These are phyloP conservation scores for Gonapodya sp. DNA, from an alignment of 192 early-diverging fungal genomes.

Conservation along the genomic window DNA sequence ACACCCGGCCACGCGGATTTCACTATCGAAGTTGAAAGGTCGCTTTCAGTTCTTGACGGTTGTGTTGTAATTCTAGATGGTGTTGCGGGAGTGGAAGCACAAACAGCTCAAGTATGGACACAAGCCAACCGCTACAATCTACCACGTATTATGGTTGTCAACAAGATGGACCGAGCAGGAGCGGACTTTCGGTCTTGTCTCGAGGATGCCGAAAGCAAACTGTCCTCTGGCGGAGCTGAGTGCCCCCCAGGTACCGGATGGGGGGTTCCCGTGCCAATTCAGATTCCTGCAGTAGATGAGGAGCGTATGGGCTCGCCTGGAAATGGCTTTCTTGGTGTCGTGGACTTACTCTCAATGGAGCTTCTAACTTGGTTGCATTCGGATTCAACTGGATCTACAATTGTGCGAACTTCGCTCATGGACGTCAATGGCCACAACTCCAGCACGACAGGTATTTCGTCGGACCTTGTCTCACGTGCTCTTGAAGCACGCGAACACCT, in stretches of 20 bases:
- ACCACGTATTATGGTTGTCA: slow-evolving; percentile 81
- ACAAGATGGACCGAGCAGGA: slow-evolving; percentile 90
- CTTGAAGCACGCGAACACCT: slow-evolving; percentile 49
- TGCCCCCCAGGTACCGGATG: not conserved
- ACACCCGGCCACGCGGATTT: slow-evolving; percentile 96
- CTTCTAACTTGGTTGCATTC: slow-evolving; percentile 44
- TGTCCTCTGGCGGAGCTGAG: not conserved
- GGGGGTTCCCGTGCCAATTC: not conserved
- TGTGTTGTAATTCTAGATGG: slow-evolving; percentile 88
- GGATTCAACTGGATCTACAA: slow-evolving; percentile 30
- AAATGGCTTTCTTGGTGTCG: slow-evolving; percentile 43
- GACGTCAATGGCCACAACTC: slow-evolving; percentile 25
- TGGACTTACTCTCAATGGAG: slow-evolving; percentile 70
- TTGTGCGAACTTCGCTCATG: slow-evolving; percentile 20
- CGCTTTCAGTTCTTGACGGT: slow-evolving; percentile 86
- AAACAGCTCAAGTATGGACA: slow-evolving; percentile 74
- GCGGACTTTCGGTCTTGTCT: slow-evolving; percentile 23
- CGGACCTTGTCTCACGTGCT: slow-evolving; percentile 32
- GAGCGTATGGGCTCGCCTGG: not conserved
- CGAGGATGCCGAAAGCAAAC: not conserved
- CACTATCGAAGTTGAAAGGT: slow-evolving; percentile 89
- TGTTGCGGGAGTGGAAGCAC: slow-evolving; percentile 93
- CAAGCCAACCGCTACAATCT: slow-evolving; percentile 45
- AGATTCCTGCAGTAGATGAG: not conserved
- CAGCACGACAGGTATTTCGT: slow-evolving; percentile 17